Base-by-base conservation (phyloP, 73 alveolate genomes). In the Breviolum minutum region DNA sequence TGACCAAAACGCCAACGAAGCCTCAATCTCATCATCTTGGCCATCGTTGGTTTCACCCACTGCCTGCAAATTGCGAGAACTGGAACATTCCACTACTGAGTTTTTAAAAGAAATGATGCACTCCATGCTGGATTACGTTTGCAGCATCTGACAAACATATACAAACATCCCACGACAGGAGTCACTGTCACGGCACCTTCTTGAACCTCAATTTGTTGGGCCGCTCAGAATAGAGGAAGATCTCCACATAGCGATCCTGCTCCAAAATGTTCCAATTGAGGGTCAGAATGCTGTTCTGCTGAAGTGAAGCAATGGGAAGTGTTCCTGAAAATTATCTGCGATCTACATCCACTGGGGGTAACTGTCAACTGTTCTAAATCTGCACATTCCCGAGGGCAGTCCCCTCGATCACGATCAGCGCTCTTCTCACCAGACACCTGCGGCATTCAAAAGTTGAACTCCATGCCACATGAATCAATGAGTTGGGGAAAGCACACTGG, bases 171-270 rank as follows among this genome's bases (percentile, higher is more conserved):
- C 62, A 77, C 7, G 16, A 22, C 2, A 2, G 77, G 1, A 77
- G 16, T 77, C 63, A 77, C 74, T 11, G 24, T 11, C 6, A 48
- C 60, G 60, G 32, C 79, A 85, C 89, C 99, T 94, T 94, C 84
- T 94, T 94, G 93, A 94, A 94, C 71, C 99, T 70, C 68, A 94
- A 74, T 93, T 94, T 94, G 84, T 94, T 94, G 60, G 99, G 99
- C 70, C 99, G 99, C 93, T 94, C 99, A 9, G 99, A 94, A 84
- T 79, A 94, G 69, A 94, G 83, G 73, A 94, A 94, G 71, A 94
- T 94, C 93, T 94, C 99, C 99, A 94, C 99, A 29, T 94, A 94
- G 60, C 99, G 97, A 14, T 91, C 97, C 97, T 91, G 89, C 74
- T 48, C n/a, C n/a, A n/a, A n/a, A n/a, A 7, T 4, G 40, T 17